Conservation (phyloP, 768 basidiomycete genomes). For the Podaxis carcinomalis region DNA sequence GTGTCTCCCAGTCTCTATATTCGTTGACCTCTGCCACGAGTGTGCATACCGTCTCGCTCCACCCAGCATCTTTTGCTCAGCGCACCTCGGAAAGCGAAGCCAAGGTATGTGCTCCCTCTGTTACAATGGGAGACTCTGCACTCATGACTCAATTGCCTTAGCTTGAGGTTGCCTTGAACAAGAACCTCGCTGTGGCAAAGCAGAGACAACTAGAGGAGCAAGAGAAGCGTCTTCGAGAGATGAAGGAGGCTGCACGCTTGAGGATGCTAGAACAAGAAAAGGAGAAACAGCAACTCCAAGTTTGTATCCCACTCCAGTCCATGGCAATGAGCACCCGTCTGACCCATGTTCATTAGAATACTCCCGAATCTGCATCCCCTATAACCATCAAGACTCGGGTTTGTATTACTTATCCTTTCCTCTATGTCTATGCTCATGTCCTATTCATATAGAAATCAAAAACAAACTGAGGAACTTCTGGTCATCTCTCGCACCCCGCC, state of each 20-base stretch:
- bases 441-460: constrained; percentile 6
- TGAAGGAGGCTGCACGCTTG: constrained; percentile 1
- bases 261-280: constrained; percentile 1
- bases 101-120: constrained; percentile 44
- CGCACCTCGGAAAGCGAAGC: constrained; percentile 71
- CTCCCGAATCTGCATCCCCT: constrained; percentile 3
- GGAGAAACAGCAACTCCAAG: background rate
- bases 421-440: background rate
- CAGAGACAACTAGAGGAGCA: constrained; percentile 24
- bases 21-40: constrained; percentile 70
- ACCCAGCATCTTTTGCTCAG: constrained; percentile 66
- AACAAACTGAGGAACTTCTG: background rate
- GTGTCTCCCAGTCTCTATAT: constrained; percentile 63
- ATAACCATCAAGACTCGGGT: constrained; percentile 10
- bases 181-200: constrained; percentile 28
- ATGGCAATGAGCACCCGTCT: background rate
- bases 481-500: background rate
- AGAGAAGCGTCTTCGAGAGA: constrained; percentile 1
- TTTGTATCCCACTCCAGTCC: background rate
- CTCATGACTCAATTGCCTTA: constrained; percentile 17
- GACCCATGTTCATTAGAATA: background rate
- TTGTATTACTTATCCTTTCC: background rate
- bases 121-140: background rate
- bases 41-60: constrained; percentile 60
- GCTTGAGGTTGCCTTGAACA: constrained; percentile 65